Percentiles rank a stretch among this genome's conserved stretches.
These are phyloP conservation scores for Cordyceps tenuipes DNA, from an alignment of 2,329 filamentous ascomycete genomes.

Conservation along the genomic window DNA sequence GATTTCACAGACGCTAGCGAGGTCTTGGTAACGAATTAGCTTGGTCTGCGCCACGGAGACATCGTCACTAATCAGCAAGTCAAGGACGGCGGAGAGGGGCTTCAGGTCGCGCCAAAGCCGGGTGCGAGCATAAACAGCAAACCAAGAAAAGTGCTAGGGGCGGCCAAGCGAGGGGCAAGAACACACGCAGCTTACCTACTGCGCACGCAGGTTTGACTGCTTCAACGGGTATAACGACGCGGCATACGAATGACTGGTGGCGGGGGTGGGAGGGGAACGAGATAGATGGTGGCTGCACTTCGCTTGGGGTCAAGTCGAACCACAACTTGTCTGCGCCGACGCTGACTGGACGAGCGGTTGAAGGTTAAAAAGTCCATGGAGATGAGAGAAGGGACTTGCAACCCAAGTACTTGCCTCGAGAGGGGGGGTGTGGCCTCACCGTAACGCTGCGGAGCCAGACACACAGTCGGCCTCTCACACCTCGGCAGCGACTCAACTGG, in stretches of 20 bases:
- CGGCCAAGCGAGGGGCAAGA: neutral
- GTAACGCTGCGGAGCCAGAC: neutral
- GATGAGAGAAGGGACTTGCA: neutral
- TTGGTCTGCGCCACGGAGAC: neutral
- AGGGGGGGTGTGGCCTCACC: neutral
- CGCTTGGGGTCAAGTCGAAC: constrained; percentile 5
- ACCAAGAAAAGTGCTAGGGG: neutral
- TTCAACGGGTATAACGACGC: neutral
- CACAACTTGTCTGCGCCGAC: neutral
- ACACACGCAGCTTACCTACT: neutral
- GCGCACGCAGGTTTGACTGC: neutral
- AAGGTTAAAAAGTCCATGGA: neutral
- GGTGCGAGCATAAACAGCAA: neutral
- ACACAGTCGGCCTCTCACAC: neutral
- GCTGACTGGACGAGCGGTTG: neutral
- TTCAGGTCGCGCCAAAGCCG: neutral
- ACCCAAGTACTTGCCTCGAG: neutral
- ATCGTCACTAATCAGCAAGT: neutral
- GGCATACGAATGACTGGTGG: neutral
- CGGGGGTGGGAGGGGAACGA: neutral
- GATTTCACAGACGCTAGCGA: neutral
- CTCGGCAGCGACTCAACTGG: neutral
- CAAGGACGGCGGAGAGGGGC: neutral
- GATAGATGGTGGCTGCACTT: constrained; percentile 9
- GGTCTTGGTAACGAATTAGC: neutral